These are phyloP conservation scores for Candida pseudofarinosa DNA, from an alignment of 805 yeast genomes.

Conservation along the genomic window DNA sequence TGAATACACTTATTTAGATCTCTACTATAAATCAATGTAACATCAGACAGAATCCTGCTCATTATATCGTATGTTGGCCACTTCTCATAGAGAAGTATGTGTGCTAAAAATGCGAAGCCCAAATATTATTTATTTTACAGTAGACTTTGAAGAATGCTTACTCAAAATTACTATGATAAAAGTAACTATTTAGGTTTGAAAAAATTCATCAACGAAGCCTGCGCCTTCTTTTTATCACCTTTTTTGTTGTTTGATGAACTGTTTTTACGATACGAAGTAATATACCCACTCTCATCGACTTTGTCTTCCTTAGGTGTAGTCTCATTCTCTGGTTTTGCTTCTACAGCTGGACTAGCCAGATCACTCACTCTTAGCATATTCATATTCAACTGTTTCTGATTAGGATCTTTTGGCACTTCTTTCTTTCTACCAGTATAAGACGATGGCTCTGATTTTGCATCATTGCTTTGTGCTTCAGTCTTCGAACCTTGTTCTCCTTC, in stretches of 20 bases:
- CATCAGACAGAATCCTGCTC: neutral
- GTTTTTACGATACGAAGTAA: constrained; percentile 32
- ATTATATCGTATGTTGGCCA: too few relatives aligned
- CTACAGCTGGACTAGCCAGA: constrained; percentile 3
- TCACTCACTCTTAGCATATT: constrained; percentile 1
- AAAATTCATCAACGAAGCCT: constrained; percentile 45
- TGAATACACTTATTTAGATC: neutral
- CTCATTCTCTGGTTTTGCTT: constrained; percentile 7
- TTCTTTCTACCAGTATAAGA: neutral
- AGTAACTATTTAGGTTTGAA: constrained; percentile 34
- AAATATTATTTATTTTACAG: too few relatives aligned
- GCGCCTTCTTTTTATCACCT: constrained; percentile 30
- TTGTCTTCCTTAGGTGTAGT: constrained; percentile 5
- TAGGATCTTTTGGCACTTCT: constrained; percentile 1
- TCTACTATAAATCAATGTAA: neutral
- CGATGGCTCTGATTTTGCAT: neutral
- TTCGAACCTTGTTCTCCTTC: neutral
- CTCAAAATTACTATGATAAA: too few relatives aligned
- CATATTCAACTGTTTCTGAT: constrained; percentile 4
- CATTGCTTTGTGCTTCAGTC: neutral
- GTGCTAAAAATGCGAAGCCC: too few relatives aligned
- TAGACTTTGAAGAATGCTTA: too few relatives aligned
- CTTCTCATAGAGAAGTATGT: too few relatives aligned
- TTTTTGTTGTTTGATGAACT: constrained; percentile 10
- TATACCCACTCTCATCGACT: constrained; percentile 51